Conservation (phyloP, 2,329 filamentous ascomycete species). For the Nigrospora oryzae region DNA sequence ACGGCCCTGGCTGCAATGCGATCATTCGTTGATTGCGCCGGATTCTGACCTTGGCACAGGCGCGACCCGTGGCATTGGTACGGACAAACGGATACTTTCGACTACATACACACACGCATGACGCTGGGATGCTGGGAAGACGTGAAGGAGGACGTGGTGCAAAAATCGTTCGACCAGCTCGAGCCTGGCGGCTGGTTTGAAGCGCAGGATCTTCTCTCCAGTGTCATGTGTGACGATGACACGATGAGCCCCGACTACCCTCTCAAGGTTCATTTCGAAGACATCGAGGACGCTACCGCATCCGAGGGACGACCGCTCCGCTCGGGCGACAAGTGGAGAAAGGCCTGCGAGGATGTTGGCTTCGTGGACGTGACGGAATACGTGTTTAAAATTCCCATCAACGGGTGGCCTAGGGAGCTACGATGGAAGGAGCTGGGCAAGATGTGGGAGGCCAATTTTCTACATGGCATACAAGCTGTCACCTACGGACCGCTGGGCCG, state of each 20-base stretch:
- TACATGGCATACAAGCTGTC: constrained; percentile 35
- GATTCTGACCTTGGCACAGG: not conserved
- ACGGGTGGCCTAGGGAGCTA: constrained; percentile 41
- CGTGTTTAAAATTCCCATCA: constrained; percentile 45
- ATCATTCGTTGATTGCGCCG: too few species aligned
- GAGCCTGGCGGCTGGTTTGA: constrained; percentile 47
- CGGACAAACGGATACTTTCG: constrained; percentile 34
- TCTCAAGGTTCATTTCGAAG: constrained; percentile 28
- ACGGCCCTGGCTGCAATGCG: constrained; percentile 18
- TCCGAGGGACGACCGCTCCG: constrained; percentile 27
- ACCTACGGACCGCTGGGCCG: constrained; percentile 31
- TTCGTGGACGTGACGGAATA: constrained; percentile 46
- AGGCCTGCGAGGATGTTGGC: constrained; percentile 36
- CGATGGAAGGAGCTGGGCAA: constrained; percentile 32
- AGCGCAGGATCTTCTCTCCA: constrained; percentile 37
- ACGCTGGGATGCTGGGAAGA: constrained; percentile 41
- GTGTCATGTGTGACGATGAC: constrained; percentile 33
- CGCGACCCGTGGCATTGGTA: constrained; percentile 7
- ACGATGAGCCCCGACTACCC: constrained; percentile 29
- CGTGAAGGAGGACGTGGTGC: constrained; percentile 40
- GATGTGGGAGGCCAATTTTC: constrained; percentile 35
- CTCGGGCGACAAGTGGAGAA: constrained; percentile 23
- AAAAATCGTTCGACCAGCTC: constrained; percentile 39
- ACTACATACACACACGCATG: constrained; percentile 45
- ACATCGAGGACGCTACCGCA: constrained; percentile 29